Evolutionary conservation across 1,284 basidiomycete species (phyloP).

Genomic region (Cryptococcus deneoformans): DNA sequence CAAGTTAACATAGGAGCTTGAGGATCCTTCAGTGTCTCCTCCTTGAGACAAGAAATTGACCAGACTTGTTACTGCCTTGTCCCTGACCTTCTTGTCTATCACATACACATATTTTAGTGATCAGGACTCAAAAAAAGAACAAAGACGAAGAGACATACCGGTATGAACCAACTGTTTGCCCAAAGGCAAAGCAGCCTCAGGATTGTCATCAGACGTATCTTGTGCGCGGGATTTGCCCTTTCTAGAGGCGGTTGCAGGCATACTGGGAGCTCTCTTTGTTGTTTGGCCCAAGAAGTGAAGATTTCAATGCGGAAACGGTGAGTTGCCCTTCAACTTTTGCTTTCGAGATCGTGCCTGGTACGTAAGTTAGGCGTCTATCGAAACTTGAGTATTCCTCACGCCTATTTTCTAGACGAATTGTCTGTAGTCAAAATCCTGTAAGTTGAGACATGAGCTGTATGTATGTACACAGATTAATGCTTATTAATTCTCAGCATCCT

Average conservation of each 20-base stretch:
- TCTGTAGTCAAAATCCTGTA: no score
- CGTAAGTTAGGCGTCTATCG: no score
- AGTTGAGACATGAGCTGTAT: no score
- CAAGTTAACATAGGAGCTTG: constrained; percentile 42
- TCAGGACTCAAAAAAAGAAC: neutral
- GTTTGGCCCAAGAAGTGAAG: neutral
- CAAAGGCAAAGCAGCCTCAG: constrained; percentile 55
- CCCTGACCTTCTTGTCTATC: constrained; percentile 80
- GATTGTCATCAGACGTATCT: constrained; percentile 18
- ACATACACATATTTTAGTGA: neutral
- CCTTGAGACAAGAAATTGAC: constrained; percentile 69
- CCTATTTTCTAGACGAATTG: no score
- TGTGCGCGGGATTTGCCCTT: constrained; percentile 34
- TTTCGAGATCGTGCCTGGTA: no score
- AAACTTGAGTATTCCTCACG: no score
- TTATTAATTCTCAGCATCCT: no score
- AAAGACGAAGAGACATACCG: constrained; percentile 53
- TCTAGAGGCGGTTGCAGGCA: constrained; percentile 14
- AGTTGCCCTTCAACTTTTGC: no score
- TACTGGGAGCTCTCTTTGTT: neutral
- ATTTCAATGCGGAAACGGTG: neutral
- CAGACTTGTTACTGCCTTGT: constrained; percentile 79
- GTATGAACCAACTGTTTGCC: constrained; percentile 89
- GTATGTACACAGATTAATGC: no score
- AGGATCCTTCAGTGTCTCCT: constrained; percentile 50